These are phyloP conservation scores for Lasiodiplodia sp. DNA, from an alignment of 2,329 filamentous ascomycete genomes.

Conservation along the genomic window DNA sequence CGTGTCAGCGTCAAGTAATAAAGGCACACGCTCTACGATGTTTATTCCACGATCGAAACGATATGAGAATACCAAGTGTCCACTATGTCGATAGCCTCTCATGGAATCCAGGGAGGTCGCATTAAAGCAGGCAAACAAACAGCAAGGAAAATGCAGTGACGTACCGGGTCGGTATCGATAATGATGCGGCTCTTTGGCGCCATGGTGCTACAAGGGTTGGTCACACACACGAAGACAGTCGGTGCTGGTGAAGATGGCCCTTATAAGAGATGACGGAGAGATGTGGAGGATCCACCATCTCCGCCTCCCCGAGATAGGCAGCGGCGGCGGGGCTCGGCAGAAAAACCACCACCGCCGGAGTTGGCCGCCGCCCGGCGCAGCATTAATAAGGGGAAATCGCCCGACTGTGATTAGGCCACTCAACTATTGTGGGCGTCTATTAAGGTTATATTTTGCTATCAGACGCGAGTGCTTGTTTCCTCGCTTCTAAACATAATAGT, in stretches of 20 bases:
- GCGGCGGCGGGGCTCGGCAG: constrained; percentile 17
- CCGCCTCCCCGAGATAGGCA: constrained; percentile 11
- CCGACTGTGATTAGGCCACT: not conserved
- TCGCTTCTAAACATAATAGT: no score
- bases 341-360: not conserved
- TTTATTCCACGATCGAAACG: not conserved
- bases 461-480: no score
- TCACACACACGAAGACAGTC: not conserved
- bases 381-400: constrained; percentile 1
- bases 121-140: constrained; percentile 2
- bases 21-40: not conserved
- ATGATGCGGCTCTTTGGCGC: constrained; percentile 64
- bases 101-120: not conserved
- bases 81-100: not conserved
- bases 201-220: not conserved
- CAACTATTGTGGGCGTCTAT: not conserved
- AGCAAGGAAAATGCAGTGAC: constrained; percentile 29
- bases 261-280: not conserved
- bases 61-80: not conserved
- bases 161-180: constrained; percentile 93
- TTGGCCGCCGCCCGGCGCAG: not conserved
- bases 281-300: not conserved
- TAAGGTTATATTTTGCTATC: constrained; percentile 2
- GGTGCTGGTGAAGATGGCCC: not conserved
- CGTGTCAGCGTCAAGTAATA: not conserved